Evolutionary conservation across 2,329 filamentous ascomycete genomes (phyloP).

Genomic region (Xylariaceae sp.): DNA sequence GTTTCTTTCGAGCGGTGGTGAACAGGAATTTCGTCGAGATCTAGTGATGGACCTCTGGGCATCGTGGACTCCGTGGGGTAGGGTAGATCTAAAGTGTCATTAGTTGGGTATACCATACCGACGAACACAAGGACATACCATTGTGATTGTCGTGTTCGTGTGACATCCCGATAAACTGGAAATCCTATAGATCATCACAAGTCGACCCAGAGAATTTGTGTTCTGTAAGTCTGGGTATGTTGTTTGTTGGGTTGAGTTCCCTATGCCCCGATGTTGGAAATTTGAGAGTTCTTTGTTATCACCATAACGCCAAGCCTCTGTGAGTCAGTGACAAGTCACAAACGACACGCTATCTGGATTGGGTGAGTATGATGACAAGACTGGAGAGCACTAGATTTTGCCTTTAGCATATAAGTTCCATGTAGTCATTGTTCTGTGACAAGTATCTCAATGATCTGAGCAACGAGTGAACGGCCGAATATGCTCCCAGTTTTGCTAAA

Average conservation of each 20-base stretch:
- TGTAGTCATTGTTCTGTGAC: no score
- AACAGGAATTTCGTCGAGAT: neutral
- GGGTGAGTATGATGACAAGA: no score
- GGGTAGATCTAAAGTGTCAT: neutral
- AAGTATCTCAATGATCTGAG: no score
- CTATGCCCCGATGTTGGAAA: no score
- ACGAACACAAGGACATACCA: neutral
- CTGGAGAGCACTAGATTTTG: no score
- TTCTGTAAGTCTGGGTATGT: neutral
- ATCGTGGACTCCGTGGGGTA: neutral
- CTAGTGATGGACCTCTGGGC: neutral
- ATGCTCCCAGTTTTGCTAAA: no score
- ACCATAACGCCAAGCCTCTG: no score
- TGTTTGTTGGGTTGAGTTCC: neutral
- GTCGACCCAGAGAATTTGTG: neutral
- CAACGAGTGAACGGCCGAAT: no score
- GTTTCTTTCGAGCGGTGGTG: neutral
- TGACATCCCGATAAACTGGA: neutral
- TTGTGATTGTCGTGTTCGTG: neutral
- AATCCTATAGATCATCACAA: neutral
- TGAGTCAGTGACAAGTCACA: no score
- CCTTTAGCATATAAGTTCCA: no score
- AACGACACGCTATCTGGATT: no score
- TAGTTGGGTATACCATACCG: neutral
- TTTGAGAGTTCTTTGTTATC: no score